These are phyloP conservation scores for Ceraceosorus bombacis DNA, from an alignment of 1,284 basidiomycete genomes.

Conservation along the genomic window DNA sequence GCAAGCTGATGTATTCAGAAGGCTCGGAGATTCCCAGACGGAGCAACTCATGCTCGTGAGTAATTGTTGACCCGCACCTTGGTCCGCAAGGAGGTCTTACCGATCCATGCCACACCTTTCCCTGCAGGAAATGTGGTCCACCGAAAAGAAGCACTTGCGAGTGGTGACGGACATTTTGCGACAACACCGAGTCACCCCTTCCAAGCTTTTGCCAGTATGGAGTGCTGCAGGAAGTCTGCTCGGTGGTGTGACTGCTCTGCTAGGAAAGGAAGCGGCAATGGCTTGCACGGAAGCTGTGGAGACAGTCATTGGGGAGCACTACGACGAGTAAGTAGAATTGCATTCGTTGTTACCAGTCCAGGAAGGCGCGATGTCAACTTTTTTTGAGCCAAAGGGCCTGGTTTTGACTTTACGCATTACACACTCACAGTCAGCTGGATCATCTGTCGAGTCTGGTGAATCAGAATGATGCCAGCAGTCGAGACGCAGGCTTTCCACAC, in stretches of 20 bases:
- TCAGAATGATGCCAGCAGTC: not conserved
- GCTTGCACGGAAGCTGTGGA: conserved; percentile 96
- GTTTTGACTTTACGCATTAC: not conserved
- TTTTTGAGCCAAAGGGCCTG: not conserved
- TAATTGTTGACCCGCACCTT: no score
- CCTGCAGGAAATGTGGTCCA: conserved; percentile 76
- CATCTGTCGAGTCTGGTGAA: conserved; percentile 25
- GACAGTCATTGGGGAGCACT: conserved; percentile 94
- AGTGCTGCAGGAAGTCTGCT: conserved; percentile 76
- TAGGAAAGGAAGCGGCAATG: conserved; percentile 92
- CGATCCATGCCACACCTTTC: no score
- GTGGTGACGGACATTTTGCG: conserved; percentile 75
- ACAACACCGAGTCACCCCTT: conserved; percentile 79
- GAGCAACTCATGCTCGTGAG: conserved; percentile 23
- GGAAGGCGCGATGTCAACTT: conserved; percentile 68
- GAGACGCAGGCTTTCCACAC: not conserved
- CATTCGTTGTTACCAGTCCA: conserved; percentile 75
- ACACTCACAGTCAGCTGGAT: conserved; percentile 25
- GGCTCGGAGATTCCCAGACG: conserved; percentile 25
- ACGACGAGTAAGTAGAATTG: conserved; percentile 70
- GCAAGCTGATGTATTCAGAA: conserved; percentile 42
- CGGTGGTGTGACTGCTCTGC: conserved; percentile 73
- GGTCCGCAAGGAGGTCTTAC: no score
- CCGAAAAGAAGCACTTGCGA: conserved; percentile 81
- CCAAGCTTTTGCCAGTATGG: conserved; percentile 72